A percentile compares a stretch with the other conserved stretches of the same genome.
Evolutionary conservation across 257 asterid genomes (phyloP).

Genomic region (Solanum clarkiae): DNA sequence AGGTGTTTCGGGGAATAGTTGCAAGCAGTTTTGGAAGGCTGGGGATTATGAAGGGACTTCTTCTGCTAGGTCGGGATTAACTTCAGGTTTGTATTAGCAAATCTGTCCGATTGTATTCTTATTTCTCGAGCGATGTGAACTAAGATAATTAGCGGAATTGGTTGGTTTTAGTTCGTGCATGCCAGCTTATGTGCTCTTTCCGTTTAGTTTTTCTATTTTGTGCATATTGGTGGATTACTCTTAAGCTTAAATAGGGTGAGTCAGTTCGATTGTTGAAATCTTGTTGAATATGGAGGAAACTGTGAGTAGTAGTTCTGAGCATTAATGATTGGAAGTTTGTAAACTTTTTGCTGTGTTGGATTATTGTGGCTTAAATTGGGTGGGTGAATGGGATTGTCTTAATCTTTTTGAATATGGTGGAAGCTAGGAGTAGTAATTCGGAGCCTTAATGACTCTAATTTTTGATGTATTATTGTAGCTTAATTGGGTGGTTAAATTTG

Average conservation of each 20-base stretch:
- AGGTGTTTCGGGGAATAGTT: constrained; percentile 4
- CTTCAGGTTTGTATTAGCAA: constrained; percentile 20
- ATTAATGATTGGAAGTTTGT: not conserved
- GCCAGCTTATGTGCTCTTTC: not conserved
- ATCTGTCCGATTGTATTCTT: not conserved
- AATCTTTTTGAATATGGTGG: not conserved
- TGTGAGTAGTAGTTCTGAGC: not conserved
- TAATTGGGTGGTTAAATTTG: not conserved
- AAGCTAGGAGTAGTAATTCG: not conserved
- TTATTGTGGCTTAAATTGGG: not conserved
- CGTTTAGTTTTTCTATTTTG: not conserved
- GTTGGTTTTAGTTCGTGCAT: not conserved
- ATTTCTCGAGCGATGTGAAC: not conserved
- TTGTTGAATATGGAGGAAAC: not conserved
- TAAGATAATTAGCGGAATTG: not conserved
- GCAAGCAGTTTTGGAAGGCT: constrained; percentile 94
- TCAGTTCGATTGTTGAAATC: not conserved
- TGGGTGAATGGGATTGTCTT: not conserved
- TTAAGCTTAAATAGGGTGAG: not conserved
- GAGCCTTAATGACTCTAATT: not conserved
- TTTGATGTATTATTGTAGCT: not conserved
- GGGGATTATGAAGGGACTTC: constrained; percentile 64
- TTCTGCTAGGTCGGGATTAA: constrained; percentile 26
- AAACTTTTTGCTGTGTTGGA: not conserved
- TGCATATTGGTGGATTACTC: not conserved